Evolutionary conservation across 192 early-diverging fungal genomes (phyloP).

Genomic region (Backusella westeae): DNA sequence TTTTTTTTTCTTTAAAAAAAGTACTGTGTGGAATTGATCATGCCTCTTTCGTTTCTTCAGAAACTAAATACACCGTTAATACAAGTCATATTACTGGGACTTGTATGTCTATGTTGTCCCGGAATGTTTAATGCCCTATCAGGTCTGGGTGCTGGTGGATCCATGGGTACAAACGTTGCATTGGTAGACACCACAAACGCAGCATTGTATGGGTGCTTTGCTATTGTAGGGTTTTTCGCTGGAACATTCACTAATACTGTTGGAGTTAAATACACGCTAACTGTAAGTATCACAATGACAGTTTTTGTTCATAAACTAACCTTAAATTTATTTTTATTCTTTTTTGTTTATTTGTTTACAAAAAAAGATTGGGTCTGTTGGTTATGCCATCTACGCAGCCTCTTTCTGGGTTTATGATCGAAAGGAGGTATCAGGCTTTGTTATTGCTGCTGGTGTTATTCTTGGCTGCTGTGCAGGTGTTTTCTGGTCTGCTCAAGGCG

Average conservation of each 20-base stretch:
- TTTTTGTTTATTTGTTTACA: neutral
- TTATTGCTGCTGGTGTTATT: constrained; percentile 72
- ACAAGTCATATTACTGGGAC: constrained; percentile 70
- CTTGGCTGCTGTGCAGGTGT: constrained; percentile 80
- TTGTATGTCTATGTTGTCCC: constrained; percentile 76
- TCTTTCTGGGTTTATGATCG: constrained; percentile 59
- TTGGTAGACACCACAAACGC: constrained; percentile 24
- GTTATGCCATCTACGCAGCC: constrained; percentile 72
- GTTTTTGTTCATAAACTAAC: neutral
- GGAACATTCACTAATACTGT: constrained; percentile 30
- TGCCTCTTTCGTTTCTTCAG: neutral
- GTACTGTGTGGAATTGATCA: neutral
- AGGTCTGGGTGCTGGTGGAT: constrained; percentile 35
- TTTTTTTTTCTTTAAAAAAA: neutral
- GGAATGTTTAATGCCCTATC: constrained; percentile 77
- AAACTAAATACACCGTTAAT: constrained; percentile 52
- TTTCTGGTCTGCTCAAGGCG: constrained; percentile 71
- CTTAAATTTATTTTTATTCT: neutral
- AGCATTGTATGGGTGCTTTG: constrained; percentile 32
- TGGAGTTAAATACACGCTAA: constrained; percentile 21
- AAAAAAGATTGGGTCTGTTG: constrained; percentile 52
- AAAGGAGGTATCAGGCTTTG: constrained; percentile 53
- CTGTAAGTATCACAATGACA: constrained; percentile 14
- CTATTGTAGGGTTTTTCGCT: constrained; percentile 35
- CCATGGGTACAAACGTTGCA: constrained; percentile 28